Conservation (phyloP, 108 stramenopile species). For the Cylindrotheca closterium region DNA sequence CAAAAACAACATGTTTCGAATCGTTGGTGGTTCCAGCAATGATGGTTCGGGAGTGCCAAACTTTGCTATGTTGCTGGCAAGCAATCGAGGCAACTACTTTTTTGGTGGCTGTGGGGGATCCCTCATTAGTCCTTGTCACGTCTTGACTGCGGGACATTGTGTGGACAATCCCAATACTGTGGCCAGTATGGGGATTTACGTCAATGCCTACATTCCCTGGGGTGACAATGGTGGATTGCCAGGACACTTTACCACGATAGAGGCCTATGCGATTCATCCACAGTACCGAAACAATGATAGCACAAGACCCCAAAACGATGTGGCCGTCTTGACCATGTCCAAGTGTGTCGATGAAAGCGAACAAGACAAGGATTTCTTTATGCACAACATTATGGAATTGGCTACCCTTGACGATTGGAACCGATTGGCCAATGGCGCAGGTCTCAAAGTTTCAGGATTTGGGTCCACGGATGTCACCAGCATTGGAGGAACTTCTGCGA, state of each 20-base stretch:
- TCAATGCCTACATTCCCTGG: slow-evolving; percentile 32
- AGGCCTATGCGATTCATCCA: slow-evolving; percentile 11
- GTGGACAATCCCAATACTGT: slow-evolving; percentile 1
- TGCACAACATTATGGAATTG: slow-evolving; percentile 23
- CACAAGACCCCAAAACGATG: slow-evolving; percentile 18
- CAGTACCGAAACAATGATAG: slow-evolving; percentile 18
- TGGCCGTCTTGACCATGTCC: slow-evolving; percentile 25
- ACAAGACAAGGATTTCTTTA: neutral
- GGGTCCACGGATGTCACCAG: slow-evolving; percentile 3
- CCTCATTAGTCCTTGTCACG: slow-evolving; percentile 40
- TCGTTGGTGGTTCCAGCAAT: slow-evolving; percentile 16
- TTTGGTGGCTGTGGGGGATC: slow-evolving; percentile 42
- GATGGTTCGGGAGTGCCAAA: slow-evolving; percentile 4
- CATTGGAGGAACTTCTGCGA: neutral
- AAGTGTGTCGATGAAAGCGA: slow-evolving; percentile 23
- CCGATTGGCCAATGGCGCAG: neutral
- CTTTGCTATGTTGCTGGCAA: slow-evolving; percentile 21
- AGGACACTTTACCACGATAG: slow-evolving; percentile 12
- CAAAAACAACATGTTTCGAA: too few relatives aligned
- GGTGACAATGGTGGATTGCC: slow-evolving; percentile 7
- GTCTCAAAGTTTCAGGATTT: slow-evolving; percentile 18
- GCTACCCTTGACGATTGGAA: slow-evolving; percentile 15
- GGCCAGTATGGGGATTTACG: slow-evolving; percentile 16
- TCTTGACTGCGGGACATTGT: slow-evolving; percentile 50
- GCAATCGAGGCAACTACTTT: too few relatives aligned